phyloP scores from a whole-genome alignment of 345 rosid genomes.

The Populus ilicifolia region DNA sequence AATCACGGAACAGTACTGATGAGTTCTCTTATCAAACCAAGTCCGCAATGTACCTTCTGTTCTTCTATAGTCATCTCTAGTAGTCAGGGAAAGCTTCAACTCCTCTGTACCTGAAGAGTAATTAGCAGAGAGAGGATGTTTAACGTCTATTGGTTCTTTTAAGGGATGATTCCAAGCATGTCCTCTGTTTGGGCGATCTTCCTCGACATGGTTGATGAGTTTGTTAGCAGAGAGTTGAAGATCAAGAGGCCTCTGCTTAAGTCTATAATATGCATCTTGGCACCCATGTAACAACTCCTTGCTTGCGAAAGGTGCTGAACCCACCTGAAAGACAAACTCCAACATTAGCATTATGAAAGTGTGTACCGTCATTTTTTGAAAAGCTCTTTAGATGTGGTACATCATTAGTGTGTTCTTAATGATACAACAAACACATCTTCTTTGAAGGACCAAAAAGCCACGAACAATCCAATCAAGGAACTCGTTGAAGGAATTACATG shows the following conservation, averaged over 20 bases:
- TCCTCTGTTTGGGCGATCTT: constrained; percentile 16
- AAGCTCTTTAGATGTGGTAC: background rate
- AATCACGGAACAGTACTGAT: constrained; percentile 15
- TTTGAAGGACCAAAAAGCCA: background rate
- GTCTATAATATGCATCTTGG: constrained; percentile 8
- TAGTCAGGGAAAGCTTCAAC: constrained; percentile 40
- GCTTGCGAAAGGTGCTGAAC: background rate
- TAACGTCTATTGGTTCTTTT: background rate
- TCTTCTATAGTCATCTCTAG: constrained; percentile 22
- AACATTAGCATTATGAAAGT: background rate
- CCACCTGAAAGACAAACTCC: constrained; percentile 29
- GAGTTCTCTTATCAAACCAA: constrained; percentile 15
- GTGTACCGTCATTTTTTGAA: background rate
- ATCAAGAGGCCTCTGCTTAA: constrained; percentile 21
- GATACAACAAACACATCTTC: background rate
- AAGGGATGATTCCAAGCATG: constrained; percentile 3
- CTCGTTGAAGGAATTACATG: background rate
- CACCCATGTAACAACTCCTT: constrained; percentile 15
- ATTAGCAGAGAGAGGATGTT: background rate
- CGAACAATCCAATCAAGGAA: background rate
- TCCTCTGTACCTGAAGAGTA: constrained; percentile 18
- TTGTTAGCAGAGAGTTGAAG: constrained; percentile 36
- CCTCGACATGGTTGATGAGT: constrained; percentile 17
- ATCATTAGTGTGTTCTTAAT: background rate
- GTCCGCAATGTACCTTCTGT: constrained; percentile 3